These are phyloP conservation scores for Psilocybe sp. DNA, from an alignment of 768 basidiomycete species.

Conservation along the genomic window DNA sequence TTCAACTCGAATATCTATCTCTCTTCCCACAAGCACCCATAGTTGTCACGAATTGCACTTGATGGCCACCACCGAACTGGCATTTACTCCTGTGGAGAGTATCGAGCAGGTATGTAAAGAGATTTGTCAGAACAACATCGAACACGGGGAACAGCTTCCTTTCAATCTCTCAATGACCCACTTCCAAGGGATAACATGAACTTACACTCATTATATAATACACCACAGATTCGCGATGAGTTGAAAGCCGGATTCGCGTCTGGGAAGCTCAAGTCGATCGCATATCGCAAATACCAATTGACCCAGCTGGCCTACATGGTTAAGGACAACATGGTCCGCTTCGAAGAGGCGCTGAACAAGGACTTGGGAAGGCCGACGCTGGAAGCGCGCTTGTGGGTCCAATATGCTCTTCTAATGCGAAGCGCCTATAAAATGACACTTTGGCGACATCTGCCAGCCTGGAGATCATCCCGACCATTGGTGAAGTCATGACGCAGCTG, in stretches of 20 bases:
- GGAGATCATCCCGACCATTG: conserved; percentile 55
- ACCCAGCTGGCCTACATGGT: conserved; percentile 71
- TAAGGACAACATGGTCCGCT: conserved; percentile 64
- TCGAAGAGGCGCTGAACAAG: conserved; percentile 52
- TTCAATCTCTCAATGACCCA: too few relatives aligned
- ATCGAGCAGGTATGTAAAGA: too few relatives aligned
- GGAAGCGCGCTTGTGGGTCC: conserved; percentile 51
- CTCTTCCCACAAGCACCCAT: too few relatives aligned
- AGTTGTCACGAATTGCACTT: too few relatives aligned
- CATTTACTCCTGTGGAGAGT: too few relatives aligned
- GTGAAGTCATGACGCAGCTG: conserved; percentile 51
- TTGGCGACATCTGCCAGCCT: conserved; percentile 36
- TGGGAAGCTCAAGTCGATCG: conserved; percentile 65
- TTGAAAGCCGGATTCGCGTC: conserved; percentile 57
- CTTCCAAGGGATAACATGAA: too few relatives aligned
- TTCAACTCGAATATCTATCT: too few relatives aligned
- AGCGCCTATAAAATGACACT: neutral
- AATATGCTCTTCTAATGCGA: neutral
- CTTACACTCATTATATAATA: too few relatives aligned
- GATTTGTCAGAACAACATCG: too few relatives aligned
- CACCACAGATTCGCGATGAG: conserved; percentile 52
- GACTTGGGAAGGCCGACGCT: conserved; percentile 65
- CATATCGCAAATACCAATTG: conserved; percentile 73
- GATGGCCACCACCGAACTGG: too few relatives aligned
- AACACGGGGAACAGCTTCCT: too few relatives aligned